Evolutionary conservation across 768 basidiomycete genomes (phyloP), one percentile per base, ranked within the genome.

Genomic region (Leccinellum luteum): DNA sequence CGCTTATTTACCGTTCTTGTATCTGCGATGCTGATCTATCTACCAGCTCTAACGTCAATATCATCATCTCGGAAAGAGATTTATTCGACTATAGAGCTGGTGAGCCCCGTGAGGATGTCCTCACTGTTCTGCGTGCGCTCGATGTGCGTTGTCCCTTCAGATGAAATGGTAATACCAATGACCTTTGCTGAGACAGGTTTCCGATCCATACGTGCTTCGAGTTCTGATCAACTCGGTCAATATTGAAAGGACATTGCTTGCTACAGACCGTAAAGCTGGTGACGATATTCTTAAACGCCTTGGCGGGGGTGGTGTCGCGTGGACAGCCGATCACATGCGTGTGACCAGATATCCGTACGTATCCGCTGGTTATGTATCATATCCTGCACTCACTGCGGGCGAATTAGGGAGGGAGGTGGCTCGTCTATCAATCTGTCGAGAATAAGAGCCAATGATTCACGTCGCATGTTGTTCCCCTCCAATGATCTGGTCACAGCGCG

Each of bases 61-160:
- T 94, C 58, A 79, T 90, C 62, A 84, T 89, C 52, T 79, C 82
- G 23, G 79, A 82, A 56, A 85, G 79, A 38, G 93, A 95, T 65
- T 62, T 90, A 41, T 98, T 97, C 68, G 92, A 97, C 66, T 95
- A 83, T 64, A 78, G 78, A 35, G 58, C 63, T 1, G 94, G 94
- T 27, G 93, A 96, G 66, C 87, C 89, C 12, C 79, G 81, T 2
- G 66, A 67, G 19, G 58, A 80, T 21, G 79, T 86, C 52, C 75
- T 84, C 3, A 98, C 95, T 6, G 81, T 95, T 25, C 78, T 96
- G 25, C 87, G 93, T 25, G 88, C 87, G 17, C 80, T 98, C 8
- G 85, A 89, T 27, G 96, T 94, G 60, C 8, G 83, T 41, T 48
- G 21, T 54, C 5, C 13, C 9, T 27, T 31, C 48, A 19, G 21